phyloP scores from a whole-genome alignment of 2,329 filamentous ascomycete genomes.

The Fusarium anguioides region DNA sequence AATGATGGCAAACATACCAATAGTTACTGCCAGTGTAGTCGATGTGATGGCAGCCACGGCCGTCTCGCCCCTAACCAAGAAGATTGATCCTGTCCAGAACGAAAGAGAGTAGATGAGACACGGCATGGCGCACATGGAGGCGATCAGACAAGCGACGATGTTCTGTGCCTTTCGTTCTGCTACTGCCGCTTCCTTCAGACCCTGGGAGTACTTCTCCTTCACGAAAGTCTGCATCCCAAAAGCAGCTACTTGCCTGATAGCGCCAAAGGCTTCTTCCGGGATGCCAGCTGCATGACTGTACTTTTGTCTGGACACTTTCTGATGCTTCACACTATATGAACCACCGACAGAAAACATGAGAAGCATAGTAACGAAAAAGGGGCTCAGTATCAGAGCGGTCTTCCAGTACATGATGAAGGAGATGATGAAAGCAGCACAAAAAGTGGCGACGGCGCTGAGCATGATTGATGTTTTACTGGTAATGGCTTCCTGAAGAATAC shows the following conservation, averaged over 20 bases:
- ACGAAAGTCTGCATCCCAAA: constrained; percentile 36
- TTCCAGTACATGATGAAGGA: constrained; percentile 87
- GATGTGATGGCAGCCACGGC: neutral
- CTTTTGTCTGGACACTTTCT: constrained; percentile 74
- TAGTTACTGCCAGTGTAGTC: neutral
- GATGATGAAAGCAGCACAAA: constrained; percentile 83
- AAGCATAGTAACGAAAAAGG: constrained; percentile 77
- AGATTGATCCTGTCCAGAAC: constrained; percentile 63
- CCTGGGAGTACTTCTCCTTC: constrained; percentile 83
- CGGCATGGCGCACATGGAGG: constrained; percentile 78
- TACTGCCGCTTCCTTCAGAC: constrained; percentile 65
- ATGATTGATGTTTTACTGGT: constrained; percentile 82
- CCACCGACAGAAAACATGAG: constrained; percentile 75
- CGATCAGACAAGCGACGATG: constrained; percentile 67
- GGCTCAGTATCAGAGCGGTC: constrained; percentile 80
- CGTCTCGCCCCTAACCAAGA: constrained; percentile 78
- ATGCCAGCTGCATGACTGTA: constrained; percentile 79
- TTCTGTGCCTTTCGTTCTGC: constrained; percentile 3
- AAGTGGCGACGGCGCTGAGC: constrained; percentile 75
- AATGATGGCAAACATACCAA: constrained; percentile 65
- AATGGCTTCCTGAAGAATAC: constrained; percentile 85
- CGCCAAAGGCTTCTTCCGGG: constrained; percentile 4
- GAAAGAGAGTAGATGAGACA: constrained; percentile 11
- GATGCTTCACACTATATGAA: constrained; percentile 76
- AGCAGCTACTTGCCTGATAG: constrained; percentile 6